Evolutionary conservation across 108 stramenopile genomes (phyloP).

Genomic region (Conticribra guillardii): DNA sequence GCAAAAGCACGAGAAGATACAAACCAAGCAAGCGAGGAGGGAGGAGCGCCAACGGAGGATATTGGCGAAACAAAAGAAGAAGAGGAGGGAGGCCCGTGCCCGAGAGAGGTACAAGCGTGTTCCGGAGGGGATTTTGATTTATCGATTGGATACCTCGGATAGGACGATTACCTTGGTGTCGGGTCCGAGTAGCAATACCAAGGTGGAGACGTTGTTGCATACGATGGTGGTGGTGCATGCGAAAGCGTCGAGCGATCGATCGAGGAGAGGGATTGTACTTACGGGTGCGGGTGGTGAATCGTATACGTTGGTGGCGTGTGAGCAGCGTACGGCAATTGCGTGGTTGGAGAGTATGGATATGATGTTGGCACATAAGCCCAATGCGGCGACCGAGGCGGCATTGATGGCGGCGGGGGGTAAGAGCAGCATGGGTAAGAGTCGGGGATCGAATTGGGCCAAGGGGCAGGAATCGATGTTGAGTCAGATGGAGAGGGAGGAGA

Average conservation of each 20-base stretch:
- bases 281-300: conserved; percentile 54
- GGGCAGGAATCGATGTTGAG: conserved; percentile 46
- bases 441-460: conserved; percentile 32
- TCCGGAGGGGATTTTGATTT: conserved; percentile 83
- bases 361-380: conserved; percentile 60
- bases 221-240: conserved; percentile 65
- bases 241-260: conserved; percentile 50
- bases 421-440: not conserved
- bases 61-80: conserved; percentile 49
- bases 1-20: conserved; percentile 24
- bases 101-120: conserved; percentile 59
- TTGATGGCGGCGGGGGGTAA: conserved; percentile 8
- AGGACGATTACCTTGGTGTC: conserved; percentile 63
- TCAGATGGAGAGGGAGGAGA: conserved; percentile 62
- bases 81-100: conserved; percentile 31
- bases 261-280: conserved; percentile 63
- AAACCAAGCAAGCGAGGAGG: conserved; percentile 29
- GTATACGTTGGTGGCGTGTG: conserved; percentile 74
- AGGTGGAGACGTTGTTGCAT: conserved; percentile 45
- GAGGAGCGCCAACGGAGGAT: conserved; percentile 24
- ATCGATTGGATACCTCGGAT: conserved; percentile 78
- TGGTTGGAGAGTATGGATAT: conserved; percentile 86
- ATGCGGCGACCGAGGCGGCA: conserved; percentile 9
- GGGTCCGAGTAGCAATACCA: conserved; percentile 62
- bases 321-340: conserved; percentile 83